Conservation (phyloP, 495 filamentous ascomycete genomes). For the Neurospora sp. region DNA sequence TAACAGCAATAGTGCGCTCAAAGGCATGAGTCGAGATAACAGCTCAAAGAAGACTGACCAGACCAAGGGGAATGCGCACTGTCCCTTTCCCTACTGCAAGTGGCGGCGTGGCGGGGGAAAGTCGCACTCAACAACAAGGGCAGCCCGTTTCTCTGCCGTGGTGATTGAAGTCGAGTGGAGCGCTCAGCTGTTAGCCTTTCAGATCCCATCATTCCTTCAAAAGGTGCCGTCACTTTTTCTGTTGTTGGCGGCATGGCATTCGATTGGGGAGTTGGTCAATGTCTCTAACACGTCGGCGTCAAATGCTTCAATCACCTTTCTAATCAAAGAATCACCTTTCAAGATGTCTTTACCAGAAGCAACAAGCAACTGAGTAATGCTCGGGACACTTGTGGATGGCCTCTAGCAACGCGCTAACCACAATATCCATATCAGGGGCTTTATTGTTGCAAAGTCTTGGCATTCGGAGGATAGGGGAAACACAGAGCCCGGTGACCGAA, state of each 20-base stretch:
- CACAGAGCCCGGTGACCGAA: neutral
- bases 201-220: neutral
- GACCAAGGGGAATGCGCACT: neutral
- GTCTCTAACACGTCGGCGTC: neutral
- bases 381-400: neutral
- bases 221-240: neutral
- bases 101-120: neutral
- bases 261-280: neutral
- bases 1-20: neutral
- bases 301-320: neutral
- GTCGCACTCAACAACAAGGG: neutral
- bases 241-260: neutral
- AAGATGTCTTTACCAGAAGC: neutral
- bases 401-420: neutral
- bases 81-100: neutral
- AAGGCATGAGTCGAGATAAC: neutral
- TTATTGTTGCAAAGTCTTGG: neutral
- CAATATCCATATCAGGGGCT: neutral
- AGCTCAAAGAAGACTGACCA: neutral
- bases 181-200: neutral
- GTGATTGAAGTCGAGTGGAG: neutral
- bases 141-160: neutral
- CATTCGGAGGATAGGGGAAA: neutral
- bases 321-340: neutral
- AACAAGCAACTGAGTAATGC: neutral